Evolutionary conservation across 352 stramenopile species (phyloP).

Genomic region (Pythium phragmiticola): DNA sequence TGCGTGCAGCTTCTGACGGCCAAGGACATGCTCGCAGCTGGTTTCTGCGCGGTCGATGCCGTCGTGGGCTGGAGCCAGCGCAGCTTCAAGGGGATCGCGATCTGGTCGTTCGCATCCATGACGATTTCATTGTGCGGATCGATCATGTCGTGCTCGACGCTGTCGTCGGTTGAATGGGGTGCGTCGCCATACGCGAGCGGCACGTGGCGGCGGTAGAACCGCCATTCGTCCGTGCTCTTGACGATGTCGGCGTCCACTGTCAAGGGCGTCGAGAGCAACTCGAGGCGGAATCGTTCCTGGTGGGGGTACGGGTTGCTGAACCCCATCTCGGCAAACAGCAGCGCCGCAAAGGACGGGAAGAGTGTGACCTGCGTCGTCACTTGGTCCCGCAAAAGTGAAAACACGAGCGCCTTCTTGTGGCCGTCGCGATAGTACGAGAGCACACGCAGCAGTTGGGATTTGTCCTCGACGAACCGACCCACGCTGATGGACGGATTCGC

Average conservation of each 20-base stretch:
- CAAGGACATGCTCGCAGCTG: slow-evolving; percentile 21
- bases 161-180: slow-evolving; percentile 7
- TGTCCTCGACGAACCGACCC: slow-evolving; percentile 60
- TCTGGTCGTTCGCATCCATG: slow-evolving; percentile 79
- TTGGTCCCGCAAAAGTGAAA: slow-evolving; percentile 85
- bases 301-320: slow-evolving; percentile 91
- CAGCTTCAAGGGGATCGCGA: slow-evolving; percentile 87
- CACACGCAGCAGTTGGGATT: slow-evolving; percentile 85
- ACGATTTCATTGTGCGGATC: slow-evolving; percentile 86
- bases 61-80: slow-evolving; percentile 61
- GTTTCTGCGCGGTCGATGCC: slow-evolving; percentile 3
- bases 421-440: slow-evolving; percentile 92
- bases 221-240: slow-evolving; percentile 78
- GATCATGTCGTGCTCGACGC: slow-evolving; percentile 93
- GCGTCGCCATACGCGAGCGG: slow-evolving; percentile 45
- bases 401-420: slow-evolving; percentile 93
- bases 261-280: slow-evolving; percentile 45
- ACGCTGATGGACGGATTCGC: slow-evolving; percentile 14
- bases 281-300: slow-evolving; percentile 89
- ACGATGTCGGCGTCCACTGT: slow-evolving; percentile 78
- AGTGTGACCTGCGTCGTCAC: slow-evolving; percentile 85
- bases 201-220: slow-evolving; percentile 69
- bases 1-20: slow-evolving; percentile 82
- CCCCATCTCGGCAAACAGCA: slow-evolving; percentile 89
- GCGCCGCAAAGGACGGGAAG: slow-evolving; percentile 72